A percentile compares a stretch with the other conserved stretches of the same genome.
These are phyloP conservation scores for Spergularia bocconei DNA, from an alignment of 148 eudicot species.

Conservation along the genomic window DNA sequence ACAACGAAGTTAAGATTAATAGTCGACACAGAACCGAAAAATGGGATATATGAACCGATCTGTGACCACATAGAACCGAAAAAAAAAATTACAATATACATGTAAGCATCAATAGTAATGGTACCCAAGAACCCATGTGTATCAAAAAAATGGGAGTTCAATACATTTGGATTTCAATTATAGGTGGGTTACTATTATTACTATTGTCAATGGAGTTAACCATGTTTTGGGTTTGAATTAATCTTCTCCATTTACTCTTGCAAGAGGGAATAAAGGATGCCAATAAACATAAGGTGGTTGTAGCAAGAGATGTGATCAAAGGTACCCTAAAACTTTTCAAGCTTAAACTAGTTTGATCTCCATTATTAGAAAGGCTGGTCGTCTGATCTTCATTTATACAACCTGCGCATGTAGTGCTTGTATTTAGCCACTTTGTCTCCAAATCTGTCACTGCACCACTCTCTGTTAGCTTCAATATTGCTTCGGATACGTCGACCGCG, in stretches of 20 bases:
- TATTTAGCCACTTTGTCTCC: neutral
- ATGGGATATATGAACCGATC: too few species aligned
- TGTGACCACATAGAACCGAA: too few species aligned
- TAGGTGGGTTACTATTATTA: too few species aligned
- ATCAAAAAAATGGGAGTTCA: too few species aligned
- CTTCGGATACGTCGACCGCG: constrained; percentile 29
- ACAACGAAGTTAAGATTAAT: too few species aligned
- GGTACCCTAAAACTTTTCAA: constrained; percentile 26
- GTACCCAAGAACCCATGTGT: too few species aligned
- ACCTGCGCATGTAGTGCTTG: neutral
- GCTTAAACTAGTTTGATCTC: constrained; percentile 6
- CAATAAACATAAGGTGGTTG: constrained; percentile 18
- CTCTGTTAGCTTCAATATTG: constrained; percentile 28
- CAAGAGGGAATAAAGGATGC: constrained; percentile 10
- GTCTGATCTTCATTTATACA: neutral
- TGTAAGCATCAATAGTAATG: too few species aligned
- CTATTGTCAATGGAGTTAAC: too few species aligned
- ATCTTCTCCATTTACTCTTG: neutral
- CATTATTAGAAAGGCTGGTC: neutral
- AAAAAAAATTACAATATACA: too few species aligned
- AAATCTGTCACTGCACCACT: constrained; percentile 9
- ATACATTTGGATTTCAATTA: too few species aligned
- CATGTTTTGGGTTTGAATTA: too few species aligned
- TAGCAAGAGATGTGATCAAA: constrained; percentile 7
- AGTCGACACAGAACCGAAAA: too few species aligned